A percentile compares a stretch with the other conserved stretches of the same genome.
These are phyloP conservation scores for Brassica rapa DNA, from an alignment of 345 rosid species.

Conservation along the genomic window DNA sequence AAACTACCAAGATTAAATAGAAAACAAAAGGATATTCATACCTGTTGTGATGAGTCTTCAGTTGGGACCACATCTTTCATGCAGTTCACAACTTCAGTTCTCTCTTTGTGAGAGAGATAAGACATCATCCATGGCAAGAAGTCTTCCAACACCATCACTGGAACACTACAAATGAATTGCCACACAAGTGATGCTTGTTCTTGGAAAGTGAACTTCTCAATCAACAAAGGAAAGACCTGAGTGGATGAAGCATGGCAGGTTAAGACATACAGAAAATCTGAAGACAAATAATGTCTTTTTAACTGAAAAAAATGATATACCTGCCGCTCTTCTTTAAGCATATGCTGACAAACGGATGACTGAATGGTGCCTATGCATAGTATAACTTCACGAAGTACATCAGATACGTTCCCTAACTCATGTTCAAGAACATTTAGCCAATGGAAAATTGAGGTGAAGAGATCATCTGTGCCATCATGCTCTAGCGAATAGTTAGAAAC, in stretches of 20 bases:
- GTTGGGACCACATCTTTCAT: conserved; percentile 66
- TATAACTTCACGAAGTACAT: conserved; percentile 68
- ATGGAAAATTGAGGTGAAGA: conserved; percentile 70
- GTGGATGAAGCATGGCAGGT: neutral
- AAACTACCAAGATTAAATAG: neutral
- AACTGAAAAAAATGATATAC: conserved; percentile 36
- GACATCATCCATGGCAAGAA: conserved; percentile 86
- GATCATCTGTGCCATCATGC: conserved; percentile 78
- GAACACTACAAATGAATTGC: conserved; percentile 89
- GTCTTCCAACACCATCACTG: conserved; percentile 72
- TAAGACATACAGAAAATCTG: neutral
- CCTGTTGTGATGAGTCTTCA: conserved; percentile 70
- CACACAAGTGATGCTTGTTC: conserved; percentile 85
- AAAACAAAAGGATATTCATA: conserved; percentile 22
- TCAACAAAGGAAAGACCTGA: conserved; percentile 78
- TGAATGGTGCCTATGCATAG: conserved; percentile 82
- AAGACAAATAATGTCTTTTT: neutral
- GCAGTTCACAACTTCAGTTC: conserved; percentile 57
- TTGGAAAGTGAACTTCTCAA: conserved; percentile 66
- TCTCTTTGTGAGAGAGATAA: conserved; percentile 69
- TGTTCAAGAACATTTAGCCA: conserved; percentile 61
- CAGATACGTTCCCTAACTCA: conserved; percentile 48
- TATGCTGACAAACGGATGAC: conserved; percentile 81
- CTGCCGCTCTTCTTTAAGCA: conserved; percentile 97
- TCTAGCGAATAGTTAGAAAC: conserved; percentile 87